Evolutionary conservation across 495 filamentous ascomycete species (phyloP).

Genomic region (Daldinia decipiens): DNA sequence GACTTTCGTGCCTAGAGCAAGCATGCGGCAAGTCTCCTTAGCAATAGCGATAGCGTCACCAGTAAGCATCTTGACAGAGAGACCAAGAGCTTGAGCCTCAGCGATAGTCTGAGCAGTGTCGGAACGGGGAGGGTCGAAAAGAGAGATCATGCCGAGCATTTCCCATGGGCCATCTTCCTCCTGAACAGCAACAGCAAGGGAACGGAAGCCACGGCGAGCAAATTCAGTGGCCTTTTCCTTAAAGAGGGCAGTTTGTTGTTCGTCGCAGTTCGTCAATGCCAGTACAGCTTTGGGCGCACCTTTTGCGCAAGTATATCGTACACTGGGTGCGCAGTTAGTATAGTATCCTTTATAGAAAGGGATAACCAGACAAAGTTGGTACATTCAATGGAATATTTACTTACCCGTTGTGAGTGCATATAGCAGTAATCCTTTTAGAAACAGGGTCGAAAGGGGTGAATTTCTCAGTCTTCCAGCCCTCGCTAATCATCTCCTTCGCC

Average conservation of each 20-base stretch:
- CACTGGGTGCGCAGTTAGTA: too few species aligned
- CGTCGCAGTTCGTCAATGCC: slow-evolving; percentile 75
- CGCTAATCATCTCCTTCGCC: slow-evolving; percentile 74
- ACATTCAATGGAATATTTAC: too few species aligned
- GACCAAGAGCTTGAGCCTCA: slow-evolving; percentile 83
- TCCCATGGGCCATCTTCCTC: slow-evolving; percentile 78
- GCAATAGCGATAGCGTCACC: slow-evolving; percentile 93
- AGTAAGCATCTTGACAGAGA: slow-evolving; percentile 94
- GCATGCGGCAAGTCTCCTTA: slow-evolving; percentile 84
- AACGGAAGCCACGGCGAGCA: slow-evolving; percentile 86
- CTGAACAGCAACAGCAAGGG: slow-evolving; percentile 87
- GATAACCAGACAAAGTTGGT: too few species aligned
- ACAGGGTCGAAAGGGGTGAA: slow-evolving; percentile 93
- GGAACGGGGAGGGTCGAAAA: slow-evolving; percentile 86
- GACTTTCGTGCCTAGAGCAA: slow-evolving; percentile 89
- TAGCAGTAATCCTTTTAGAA: slow-evolving; percentile 85
- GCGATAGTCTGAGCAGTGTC: slow-evolving; percentile 88
- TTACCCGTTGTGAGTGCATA: slow-evolving; percentile 78
- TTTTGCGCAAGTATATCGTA: slow-evolving; percentile 85
- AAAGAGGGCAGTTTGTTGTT: slow-evolving; percentile 77
- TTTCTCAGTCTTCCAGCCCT: slow-evolving; percentile 75
- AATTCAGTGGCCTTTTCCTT: slow-evolving; percentile 89
- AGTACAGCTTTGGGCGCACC: slow-evolving; percentile 85
- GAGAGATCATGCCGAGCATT: slow-evolving; percentile 91
- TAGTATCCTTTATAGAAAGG: too few species aligned